phyloP scores from a whole-genome alignment of 2,329 filamentous ascomycete genomes.

The Verticillium isaacii region DNA sequence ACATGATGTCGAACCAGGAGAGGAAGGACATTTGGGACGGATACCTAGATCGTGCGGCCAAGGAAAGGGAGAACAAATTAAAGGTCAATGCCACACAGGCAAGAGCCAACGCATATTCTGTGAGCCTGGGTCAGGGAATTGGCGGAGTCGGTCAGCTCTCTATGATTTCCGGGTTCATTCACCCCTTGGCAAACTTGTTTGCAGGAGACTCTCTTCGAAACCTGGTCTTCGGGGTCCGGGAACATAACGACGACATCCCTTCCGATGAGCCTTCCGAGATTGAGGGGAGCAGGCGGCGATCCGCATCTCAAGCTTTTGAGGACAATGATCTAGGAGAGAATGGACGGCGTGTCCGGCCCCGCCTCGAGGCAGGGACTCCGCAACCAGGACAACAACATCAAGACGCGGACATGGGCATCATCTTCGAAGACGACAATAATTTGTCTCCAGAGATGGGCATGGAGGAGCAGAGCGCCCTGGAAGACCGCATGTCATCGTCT shows the following conservation, averaged over 20 bases:
- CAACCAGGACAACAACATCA: constrained; percentile 1
- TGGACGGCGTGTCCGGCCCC: constrained; percentile 32
- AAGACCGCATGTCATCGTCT: constrained; percentile 57
- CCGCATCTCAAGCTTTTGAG: constrained; percentile 37
- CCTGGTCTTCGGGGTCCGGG: constrained; percentile 26
- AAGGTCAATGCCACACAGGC: constrained; percentile 27
- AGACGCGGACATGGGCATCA: constrained; percentile 21
- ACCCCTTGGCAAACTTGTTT: constrained; percentile 43
- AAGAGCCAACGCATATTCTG: constrained; percentile 33
- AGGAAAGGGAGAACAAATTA: constrained; percentile 33
- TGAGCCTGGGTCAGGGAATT: constrained; percentile 34
- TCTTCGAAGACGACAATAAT: constrained; percentile 33
- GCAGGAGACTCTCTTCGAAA: constrained; percentile 38
- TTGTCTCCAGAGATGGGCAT: constrained; percentile 61
- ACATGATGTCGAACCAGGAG: neutral
- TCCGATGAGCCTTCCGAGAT: constrained; percentile 2
- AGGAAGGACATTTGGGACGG: too few species aligned
- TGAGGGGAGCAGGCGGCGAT: constrained; percentile 30
- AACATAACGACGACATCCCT: constrained; percentile 7
- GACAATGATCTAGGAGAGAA: constrained; percentile 22
- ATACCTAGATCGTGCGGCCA: constrained; percentile 23
- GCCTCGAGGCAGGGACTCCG: constrained; percentile 19
- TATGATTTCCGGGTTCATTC: constrained; percentile 21
- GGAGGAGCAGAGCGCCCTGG: constrained; percentile 60
- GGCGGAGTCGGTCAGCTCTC: constrained; percentile 27